Conservation (phyloP, 208 protist species). For the Spongospora subterranea region DNA sequence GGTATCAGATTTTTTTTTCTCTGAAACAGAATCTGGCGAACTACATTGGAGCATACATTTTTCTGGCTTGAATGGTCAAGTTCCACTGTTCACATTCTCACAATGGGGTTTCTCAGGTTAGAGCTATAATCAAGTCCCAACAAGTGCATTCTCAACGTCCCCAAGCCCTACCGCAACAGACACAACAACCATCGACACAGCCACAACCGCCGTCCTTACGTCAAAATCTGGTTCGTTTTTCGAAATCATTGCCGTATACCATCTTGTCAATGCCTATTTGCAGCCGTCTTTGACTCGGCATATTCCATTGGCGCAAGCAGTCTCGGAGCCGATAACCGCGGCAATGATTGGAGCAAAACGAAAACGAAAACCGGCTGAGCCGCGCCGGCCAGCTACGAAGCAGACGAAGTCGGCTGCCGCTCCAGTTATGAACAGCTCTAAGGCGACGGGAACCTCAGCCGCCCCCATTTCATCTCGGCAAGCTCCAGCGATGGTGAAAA, state of each 20-base stretch:
- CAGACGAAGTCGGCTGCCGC: neutral
- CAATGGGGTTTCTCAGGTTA: neutral
- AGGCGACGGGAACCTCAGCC: too few relatives aligned
- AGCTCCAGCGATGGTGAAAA: neutral
- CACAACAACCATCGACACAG: neutral
- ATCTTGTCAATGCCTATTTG: too few relatives aligned
- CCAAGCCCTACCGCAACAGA: neutral
- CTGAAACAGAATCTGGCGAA: too few relatives aligned
- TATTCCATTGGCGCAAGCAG: neutral
- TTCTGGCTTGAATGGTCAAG: neutral
- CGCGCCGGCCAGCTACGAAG: neutral
- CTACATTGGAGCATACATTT: neutral
- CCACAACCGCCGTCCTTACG: too few relatives aligned
- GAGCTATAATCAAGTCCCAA: constrained; percentile 30
- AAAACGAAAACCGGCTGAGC: neutral
- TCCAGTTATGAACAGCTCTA: too few relatives aligned
- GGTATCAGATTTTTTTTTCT: neutral
- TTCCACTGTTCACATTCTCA: neutral
- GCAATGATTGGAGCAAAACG: neutral
- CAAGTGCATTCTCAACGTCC: neutral
- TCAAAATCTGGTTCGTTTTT: too few relatives aligned
- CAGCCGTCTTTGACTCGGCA: neutral
- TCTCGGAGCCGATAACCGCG: neutral
- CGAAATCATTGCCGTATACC: too few relatives aligned
- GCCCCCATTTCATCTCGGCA: neutral